Base-by-base conservation (phyloP, 306 rosid species). In the Inga oerstediana region DNA sequence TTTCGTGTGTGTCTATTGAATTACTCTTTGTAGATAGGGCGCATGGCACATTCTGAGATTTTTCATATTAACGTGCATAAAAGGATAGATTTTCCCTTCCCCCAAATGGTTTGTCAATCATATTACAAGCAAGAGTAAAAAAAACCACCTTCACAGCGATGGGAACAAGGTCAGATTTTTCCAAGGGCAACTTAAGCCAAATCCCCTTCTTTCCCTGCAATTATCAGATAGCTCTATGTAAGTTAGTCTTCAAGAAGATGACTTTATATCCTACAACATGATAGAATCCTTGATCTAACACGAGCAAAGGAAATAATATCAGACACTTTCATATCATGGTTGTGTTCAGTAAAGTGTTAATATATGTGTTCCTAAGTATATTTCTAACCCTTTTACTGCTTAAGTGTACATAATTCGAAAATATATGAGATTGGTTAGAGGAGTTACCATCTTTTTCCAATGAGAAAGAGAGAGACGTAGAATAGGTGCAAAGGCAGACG, bases 201-300 rank as follows among this genome's bases (percentile, higher is more conserved):
- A 96, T 80, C 69, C 99, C 99, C 81, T 93, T 92, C 90, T 93
- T 96, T 80, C 99, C 97, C 99, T 96, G 86, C 76, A 87, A 82
- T 75, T 35, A 52, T 56, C 85, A 80, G 20, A 68, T 17, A 49
- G 35, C 64, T 46, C 19, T 41, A 41, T 62, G 67, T 76, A 58
- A 82, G 59, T 17, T 49, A 32, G 73, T 22, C 27, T n/a, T 24
- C 79, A 49, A 51, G 72, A 78, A 22, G 74, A 84, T 39, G 83
- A 48, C 64, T 74, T 67, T 32, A 59, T 65, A 32, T 32, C 71
- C 22, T 34, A 32, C 20, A 64, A 64, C 71, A 65, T 14, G 43
- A 65, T 14, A 65, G 43, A 32, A 32, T 14, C 15, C 11, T 34
- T 65, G 43, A 32, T 15, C 44, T 32, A 15, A 65, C 71, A 15